A percentile compares a stretch with the other conserved stretches of the same genome.
Conservation (phyloP, 805 yeast genomes). For the Ogataea philodendri region DNA sequence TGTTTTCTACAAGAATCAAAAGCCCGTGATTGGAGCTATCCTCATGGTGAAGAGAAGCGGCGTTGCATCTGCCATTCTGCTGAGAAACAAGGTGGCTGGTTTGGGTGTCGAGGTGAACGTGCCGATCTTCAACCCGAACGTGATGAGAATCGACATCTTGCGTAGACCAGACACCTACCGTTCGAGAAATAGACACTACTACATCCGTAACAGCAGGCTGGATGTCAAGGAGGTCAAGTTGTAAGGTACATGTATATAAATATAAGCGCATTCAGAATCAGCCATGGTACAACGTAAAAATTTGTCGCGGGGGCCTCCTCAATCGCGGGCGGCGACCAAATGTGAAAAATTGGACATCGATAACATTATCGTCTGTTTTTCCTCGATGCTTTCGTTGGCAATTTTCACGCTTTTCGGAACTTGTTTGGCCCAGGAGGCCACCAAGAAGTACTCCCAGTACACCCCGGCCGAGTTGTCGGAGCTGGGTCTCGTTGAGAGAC, state of each 20-base stretch:
- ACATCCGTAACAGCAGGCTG: conserved; percentile 74
- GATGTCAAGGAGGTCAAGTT: conserved; percentile 70
- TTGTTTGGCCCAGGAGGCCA: conserved; percentile 11
- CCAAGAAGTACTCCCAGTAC: conserved; percentile 24
- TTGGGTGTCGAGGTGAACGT: conserved; percentile 84
- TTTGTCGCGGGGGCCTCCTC: conserved; percentile 1
- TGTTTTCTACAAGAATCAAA: conserved; percentile 64
- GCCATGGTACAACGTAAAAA: not conserved
- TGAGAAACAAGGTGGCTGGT: conserved; percentile 79
- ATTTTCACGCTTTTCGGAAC: conserved; percentile 5
- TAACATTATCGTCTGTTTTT: conserved; percentile 3
- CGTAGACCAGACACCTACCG: conserved; percentile 72
- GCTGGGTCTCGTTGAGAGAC: conserved; percentile 59
- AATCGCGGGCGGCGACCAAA: no score
- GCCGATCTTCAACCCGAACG: conserved; percentile 75
- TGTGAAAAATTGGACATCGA: conserved; percentile 11
- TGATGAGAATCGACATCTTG: conserved; percentile 73
- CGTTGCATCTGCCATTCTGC: conserved; percentile 68
- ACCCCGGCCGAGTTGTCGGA: conserved; percentile 53
- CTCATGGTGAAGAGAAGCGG: conserved; percentile 72
- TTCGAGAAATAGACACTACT: conserved; percentile 83
- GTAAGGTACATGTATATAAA: conserved; percentile 8
- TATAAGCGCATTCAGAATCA: conserved; percentile 4
- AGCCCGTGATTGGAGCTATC: conserved; percentile 74
- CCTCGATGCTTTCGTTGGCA: conserved; percentile 7